Evolutionary conservation across 805 yeast genomes (phyloP).

Genomic region (Candida rishiriensis): DNA sequence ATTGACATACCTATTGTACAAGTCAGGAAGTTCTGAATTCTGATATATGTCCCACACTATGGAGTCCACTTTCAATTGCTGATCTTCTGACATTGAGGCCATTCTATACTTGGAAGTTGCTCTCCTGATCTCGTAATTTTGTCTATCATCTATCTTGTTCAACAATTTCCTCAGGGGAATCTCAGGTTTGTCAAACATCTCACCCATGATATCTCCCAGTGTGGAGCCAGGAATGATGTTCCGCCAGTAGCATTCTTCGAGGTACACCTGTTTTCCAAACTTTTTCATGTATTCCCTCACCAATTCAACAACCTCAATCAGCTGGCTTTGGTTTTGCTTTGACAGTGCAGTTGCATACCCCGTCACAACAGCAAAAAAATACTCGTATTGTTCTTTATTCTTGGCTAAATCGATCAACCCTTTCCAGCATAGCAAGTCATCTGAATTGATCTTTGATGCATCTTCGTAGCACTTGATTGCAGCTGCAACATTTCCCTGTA

Average conservation of each 20-base stretch:
- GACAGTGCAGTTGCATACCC: slow-evolving; percentile 37
- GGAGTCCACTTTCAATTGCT: slow-evolving; percentile 34
- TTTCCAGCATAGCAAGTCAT: slow-evolving; percentile 70
- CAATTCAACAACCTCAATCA: slow-evolving; percentile 46
- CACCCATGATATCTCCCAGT: slow-evolving; percentile 49
- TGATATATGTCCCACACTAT: slow-evolving; percentile 44
- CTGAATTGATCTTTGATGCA: slow-evolving; percentile 49
- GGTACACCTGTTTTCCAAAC: slow-evolving; percentile 19
- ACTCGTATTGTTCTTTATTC: slow-evolving; percentile 32
- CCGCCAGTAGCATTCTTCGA: slow-evolving; percentile 45
- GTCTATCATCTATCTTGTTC: slow-evolving; percentile 36
- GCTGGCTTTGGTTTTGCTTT: slow-evolving; percentile 37
- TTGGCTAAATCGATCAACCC: slow-evolving; percentile 56
- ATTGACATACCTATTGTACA: slow-evolving; percentile 56
- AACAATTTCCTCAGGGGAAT: slow-evolving; percentile 41
- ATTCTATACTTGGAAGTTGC: slow-evolving; percentile 44
- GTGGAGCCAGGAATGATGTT: slow-evolving; percentile 52
- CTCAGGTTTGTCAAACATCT: slow-evolving; percentile 41
- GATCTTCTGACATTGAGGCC: slow-evolving; percentile 40
- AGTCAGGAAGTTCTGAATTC: slow-evolving; percentile 45
- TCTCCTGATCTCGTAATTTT: slow-evolving; percentile 30
- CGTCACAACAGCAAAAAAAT: slow-evolving; percentile 46
- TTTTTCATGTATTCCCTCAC: slow-evolving; percentile 40
- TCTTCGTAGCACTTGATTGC: slow-evolving; percentile 41
- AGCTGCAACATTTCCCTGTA: slow-evolving; percentile 32